phyloP scores from a whole-genome alignment of 2,329 filamentous ascomycete species.

The Colletotrichum tropicale region DNA sequence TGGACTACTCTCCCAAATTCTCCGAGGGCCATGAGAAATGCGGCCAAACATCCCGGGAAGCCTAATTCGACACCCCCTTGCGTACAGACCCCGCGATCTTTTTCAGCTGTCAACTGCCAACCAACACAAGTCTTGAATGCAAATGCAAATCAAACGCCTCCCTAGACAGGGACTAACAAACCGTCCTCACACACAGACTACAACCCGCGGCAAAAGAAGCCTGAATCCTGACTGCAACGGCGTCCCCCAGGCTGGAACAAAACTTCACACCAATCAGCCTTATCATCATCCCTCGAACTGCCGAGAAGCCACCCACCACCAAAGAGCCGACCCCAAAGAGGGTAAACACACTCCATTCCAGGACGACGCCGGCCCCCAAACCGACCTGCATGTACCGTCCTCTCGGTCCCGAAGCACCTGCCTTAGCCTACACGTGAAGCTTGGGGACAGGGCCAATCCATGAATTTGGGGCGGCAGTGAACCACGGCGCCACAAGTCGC shows the following conservation, averaged over 20 bases:
- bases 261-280: background rate
- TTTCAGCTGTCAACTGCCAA: background rate
- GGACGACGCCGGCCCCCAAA: background rate
- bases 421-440: constrained; percentile 7
- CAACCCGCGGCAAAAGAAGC: background rate
- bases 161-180: background rate
- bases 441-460: background rate
- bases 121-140: background rate
- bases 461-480: background rate
- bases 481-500: constrained; percentile 14
- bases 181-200: background rate
- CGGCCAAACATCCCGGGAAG: background rate
- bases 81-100: background rate
- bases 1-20: background rate
- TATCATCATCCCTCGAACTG: constrained; percentile 6
- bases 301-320: constrained; percentile 9
- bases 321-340: background rate
- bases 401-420: background rate
- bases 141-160: background rate
- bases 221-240: background rate
- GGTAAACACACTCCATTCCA: background rate
- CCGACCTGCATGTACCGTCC: background rate
- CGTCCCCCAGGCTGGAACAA: background rate
- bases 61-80: background rate
- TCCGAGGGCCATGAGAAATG: background rate